These are phyloP conservation scores for Ophiostoma ulmi DNA, from an alignment of 2,329 filamentous ascomycete species.

Conservation along the genomic window DNA sequence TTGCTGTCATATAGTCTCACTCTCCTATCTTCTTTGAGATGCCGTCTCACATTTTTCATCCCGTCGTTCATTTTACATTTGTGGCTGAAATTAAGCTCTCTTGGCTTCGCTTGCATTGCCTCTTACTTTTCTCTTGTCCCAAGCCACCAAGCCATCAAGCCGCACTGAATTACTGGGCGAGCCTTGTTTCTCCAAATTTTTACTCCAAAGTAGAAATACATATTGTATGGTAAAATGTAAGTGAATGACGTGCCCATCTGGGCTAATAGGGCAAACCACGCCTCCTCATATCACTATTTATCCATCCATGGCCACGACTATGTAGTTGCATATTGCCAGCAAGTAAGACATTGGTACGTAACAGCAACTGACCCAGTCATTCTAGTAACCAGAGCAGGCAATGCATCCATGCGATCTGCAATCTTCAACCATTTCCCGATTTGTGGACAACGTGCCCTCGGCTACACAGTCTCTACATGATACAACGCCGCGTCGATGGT, in stretches of 20 bases:
- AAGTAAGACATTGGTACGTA: background rate
- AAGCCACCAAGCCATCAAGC: background rate
- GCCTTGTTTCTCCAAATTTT: background rate
- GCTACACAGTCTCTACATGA: slow-evolving; percentile 4
- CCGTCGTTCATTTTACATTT: slow-evolving; percentile 8
- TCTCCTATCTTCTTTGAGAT: background rate
- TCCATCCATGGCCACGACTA: no score
- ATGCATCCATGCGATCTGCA: background rate
- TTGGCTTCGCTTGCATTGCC: background rate
- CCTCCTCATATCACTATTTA: no score
- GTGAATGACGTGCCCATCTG: background rate
- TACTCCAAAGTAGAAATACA: background rate
- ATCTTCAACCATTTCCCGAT: background rate
- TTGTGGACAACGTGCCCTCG: background rate
- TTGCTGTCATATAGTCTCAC: background rate
- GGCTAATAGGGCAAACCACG: background rate
- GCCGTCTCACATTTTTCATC: background rate
- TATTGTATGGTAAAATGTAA: background rate
- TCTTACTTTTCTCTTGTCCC: background rate
- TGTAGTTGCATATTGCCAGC: background rate
- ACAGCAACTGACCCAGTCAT: background rate
- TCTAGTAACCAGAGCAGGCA: background rate
- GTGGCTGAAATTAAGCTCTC: slow-evolving; percentile 11
- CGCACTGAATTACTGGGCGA: background rate
- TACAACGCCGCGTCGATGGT: no score